Evolutionary conservation across 768 basidiomycete species (phyloP).

Genomic region (Tylopilus balloui): DNA sequence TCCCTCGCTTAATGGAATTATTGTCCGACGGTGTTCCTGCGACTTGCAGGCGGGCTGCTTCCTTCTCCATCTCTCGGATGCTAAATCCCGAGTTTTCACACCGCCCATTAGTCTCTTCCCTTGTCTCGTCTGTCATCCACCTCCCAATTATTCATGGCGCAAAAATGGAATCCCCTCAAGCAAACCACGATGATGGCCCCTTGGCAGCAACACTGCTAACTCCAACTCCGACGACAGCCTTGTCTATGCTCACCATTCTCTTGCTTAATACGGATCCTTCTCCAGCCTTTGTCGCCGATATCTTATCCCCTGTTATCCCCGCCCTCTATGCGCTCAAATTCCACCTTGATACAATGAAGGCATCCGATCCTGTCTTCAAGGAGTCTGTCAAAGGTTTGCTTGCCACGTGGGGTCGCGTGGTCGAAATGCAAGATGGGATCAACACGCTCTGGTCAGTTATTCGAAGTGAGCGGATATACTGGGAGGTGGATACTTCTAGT

Average conservation of each 20-base stretch:
- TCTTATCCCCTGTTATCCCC: slow-evolving; percentile 67
- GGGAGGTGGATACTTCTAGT: slow-evolving; percentile 56
- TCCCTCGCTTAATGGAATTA: slow-evolving; percentile 52
- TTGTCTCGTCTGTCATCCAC: slow-evolving; percentile 50
- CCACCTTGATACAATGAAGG: slow-evolving; percentile 49
- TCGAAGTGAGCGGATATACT: slow-evolving; percentile 43
- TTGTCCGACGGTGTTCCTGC: slow-evolving; percentile 35
- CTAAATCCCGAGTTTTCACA: slow-evolving; percentile 37
- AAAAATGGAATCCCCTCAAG: neutral
- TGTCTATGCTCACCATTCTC: slow-evolving; percentile 52
- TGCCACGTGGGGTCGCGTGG: slow-evolving; percentile 71
- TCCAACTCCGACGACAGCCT: slow-evolving; percentile 34
- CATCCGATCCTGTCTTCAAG: slow-evolving; percentile 60
- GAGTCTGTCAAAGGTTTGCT: slow-evolving; percentile 59
- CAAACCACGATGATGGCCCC: neutral
- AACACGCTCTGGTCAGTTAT: slow-evolving; percentile 59
- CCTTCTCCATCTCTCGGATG: slow-evolving; percentile 67
- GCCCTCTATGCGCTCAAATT: slow-evolving; percentile 61
- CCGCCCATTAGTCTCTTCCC: slow-evolving; percentile 16
- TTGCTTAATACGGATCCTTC: slow-evolving; percentile 78
- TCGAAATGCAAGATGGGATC: slow-evolving; percentile 47
- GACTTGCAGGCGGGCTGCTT: slow-evolving; percentile 55
- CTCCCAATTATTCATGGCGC: slow-evolving; percentile 39
- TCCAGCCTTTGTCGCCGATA: slow-evolving; percentile 53
- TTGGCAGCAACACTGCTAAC: slow-evolving; percentile 5